phyloP scores from a whole-genome alignment of 176 grass and related monocot species.

The Lolium multiflorum region DNA sequence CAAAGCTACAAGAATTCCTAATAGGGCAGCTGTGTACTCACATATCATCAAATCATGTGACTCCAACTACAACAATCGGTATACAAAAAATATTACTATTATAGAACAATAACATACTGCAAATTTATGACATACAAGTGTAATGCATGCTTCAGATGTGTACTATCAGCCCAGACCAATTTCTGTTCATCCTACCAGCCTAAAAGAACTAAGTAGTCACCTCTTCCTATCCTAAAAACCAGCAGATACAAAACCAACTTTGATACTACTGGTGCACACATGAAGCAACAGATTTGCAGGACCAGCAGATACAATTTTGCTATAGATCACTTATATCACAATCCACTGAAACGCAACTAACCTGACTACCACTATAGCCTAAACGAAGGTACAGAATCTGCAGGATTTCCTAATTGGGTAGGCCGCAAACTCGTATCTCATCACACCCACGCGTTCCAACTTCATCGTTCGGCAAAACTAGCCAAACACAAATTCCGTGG shows the following conservation, averaged over 20 bases:
- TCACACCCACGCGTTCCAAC: not conserved
- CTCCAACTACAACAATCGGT: no score
- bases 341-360: not conserved
- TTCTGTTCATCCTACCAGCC: not conserved
- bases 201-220: no score
- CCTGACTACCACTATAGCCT: not conserved
- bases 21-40: no score
- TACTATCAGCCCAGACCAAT: not conserved
- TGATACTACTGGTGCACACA: not conserved
- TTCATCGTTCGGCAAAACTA: not conserved
- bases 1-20: no score
- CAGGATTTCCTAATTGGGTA: not conserved
- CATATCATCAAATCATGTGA: no score
- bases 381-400: not conserved
- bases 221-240: not conserved
- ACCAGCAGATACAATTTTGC: not conserved
- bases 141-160: not conserved
- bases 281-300: not conserved
- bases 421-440: not conserved
- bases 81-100: no score
- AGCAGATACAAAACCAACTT: not conserved
- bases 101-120: no score
- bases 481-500: not conserved
- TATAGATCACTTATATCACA: not conserved
- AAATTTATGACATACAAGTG: not conserved